Base-by-base conservation (phyloP, 2,329 filamentous ascomycete genomes). In the Aspergillus intermedius region DNA sequence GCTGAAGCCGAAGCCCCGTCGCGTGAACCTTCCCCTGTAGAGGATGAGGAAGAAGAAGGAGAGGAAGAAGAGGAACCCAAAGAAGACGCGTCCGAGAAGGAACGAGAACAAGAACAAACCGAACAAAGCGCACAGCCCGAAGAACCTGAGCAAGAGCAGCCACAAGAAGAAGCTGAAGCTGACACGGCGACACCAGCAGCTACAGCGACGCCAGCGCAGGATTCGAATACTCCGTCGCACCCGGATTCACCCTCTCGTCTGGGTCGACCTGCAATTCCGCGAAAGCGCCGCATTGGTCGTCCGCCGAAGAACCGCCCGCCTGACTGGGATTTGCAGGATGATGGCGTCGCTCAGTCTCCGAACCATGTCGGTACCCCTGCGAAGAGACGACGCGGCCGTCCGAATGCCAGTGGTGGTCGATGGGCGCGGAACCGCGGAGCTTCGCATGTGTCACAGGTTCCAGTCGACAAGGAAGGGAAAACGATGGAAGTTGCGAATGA, bases 391-490 rank as follows among this genome's bases (percentile, higher is more conserved):
- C 82, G 86, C 17, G 85, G 75, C 46, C 75, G 76, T 12, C 73
- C 74, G 50, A 72, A 72, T 45, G 68, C 76, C 48, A 75, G 76
- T 51, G 79, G 78, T 46, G 82, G 82, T 17, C 73, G 88, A 52
- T 89, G 90, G 83, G 81, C 88, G 74, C 68, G 88, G 72, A 58
- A 84, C 73, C 84, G 86, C 49, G 84, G 84, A 35, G 81, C 84
- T 12, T 84, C 85, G 35, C 88, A 91, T 61, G 83, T 88, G 44
- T 88, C 84, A 1, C 83, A 90, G 62, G 87, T 95, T 52, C 83
- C 89, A 4, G 86, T 95, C 51, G 93, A 97, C 69, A 94, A 94
- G 63, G 90, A 96, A 61, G 93, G 93, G 45, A 95, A 90, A 50
- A 83, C 89, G 70, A 85, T 91, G 72, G 87, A 93, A 62, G 91